These are phyloP conservation scores for Nymphaea colorata DNA, from an alignment of 164 flowering plant genomes.

Conservation along the genomic window DNA sequence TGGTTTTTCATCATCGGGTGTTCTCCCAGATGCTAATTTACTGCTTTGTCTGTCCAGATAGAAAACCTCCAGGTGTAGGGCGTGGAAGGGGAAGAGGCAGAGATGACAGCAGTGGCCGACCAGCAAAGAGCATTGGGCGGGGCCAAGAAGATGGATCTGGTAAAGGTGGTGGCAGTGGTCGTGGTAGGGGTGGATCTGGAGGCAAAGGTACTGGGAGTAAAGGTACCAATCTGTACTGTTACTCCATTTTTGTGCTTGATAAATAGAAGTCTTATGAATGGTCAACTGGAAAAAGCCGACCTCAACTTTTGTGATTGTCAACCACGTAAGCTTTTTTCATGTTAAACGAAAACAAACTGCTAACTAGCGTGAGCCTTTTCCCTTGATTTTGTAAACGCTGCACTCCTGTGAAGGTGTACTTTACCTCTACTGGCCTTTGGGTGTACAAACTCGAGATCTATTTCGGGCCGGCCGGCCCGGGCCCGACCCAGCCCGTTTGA, in stretches of 20 bases:
- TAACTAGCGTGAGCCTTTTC: background rate
- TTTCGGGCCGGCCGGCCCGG: too few relatives aligned
- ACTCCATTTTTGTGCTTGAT: background rate
- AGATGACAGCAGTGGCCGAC: conserved; percentile 43
- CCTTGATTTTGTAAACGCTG: background rate
- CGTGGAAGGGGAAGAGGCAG: conserved; percentile 75
- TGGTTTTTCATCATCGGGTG: background rate
- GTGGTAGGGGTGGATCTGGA: conserved; percentile 34
- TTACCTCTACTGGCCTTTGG: too few relatives aligned
- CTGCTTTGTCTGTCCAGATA: conserved; percentile 27
- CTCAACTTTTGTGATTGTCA: background rate
- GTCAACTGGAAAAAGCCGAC: background rate
- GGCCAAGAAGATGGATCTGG: conserved; percentile 44
- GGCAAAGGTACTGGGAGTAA: conserved; percentile 27
- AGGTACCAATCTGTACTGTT: conserved; percentile 3
- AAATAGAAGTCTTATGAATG: background rate
- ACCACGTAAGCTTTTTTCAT: background rate
- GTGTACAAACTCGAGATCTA: too few relatives aligned
- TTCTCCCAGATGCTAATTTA: background rate
- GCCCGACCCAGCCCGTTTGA: too few relatives aligned
- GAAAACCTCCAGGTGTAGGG: conserved; percentile 73
- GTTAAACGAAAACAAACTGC: background rate
- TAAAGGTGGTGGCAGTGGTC: conserved; percentile 31
- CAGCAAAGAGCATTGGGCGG: conserved; percentile 36
- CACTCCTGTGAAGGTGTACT: too few relatives aligned